These are phyloP conservation scores for Usnea hakonensis DNA, from an alignment of 495 filamentous ascomycete genomes.

Conservation along the genomic window DNA sequence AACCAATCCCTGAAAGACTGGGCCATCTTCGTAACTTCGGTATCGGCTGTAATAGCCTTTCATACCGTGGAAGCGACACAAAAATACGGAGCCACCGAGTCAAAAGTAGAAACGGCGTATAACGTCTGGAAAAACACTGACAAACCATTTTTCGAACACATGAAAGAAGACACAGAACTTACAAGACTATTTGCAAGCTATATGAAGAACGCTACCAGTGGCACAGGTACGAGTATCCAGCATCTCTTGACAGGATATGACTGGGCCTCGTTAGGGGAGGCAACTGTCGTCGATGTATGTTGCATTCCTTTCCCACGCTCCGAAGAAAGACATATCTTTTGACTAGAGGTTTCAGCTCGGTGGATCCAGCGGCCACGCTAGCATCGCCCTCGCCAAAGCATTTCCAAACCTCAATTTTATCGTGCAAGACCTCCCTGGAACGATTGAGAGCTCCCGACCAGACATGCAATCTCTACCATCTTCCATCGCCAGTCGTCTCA, in stretches of 20 bases:
- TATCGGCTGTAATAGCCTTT: slow-evolving; percentile 18
- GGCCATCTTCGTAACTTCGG: slow-evolving; percentile 22
- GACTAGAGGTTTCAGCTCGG: slow-evolving; percentile 15
- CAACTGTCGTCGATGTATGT: slow-evolving; percentile 22
- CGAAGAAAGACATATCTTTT: background rate
- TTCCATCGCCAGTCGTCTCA: slow-evolving; percentile 32
- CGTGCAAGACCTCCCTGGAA: slow-evolving; percentile 26
- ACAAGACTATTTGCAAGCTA: slow-evolving; percentile 22
- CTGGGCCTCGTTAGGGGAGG: slow-evolving; percentile 21
- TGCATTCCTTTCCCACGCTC: background rate
- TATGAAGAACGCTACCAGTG: slow-evolving; percentile 22
- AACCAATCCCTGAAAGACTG: slow-evolving; percentile 23
- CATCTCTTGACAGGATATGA: slow-evolving; percentile 27
- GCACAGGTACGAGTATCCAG: slow-evolving; percentile 18
- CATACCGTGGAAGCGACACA: slow-evolving; percentile 21
- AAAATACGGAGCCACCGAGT: slow-evolving; percentile 19
- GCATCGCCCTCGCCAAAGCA: slow-evolving; percentile 27
- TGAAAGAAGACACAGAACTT: slow-evolving; percentile 7
- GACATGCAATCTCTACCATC: background rate
- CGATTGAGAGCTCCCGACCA: background rate
- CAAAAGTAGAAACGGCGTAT: slow-evolving; percentile 26
- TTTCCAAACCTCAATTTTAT: slow-evolving; percentile 28
- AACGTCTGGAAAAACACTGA: slow-evolving; percentile 29
- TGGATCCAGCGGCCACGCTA: slow-evolving; percentile 25
- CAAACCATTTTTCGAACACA: slow-evolving; percentile 23